Conservation (phyloP, 345 rosid genomes). For the Durio zibethinus region DNA sequence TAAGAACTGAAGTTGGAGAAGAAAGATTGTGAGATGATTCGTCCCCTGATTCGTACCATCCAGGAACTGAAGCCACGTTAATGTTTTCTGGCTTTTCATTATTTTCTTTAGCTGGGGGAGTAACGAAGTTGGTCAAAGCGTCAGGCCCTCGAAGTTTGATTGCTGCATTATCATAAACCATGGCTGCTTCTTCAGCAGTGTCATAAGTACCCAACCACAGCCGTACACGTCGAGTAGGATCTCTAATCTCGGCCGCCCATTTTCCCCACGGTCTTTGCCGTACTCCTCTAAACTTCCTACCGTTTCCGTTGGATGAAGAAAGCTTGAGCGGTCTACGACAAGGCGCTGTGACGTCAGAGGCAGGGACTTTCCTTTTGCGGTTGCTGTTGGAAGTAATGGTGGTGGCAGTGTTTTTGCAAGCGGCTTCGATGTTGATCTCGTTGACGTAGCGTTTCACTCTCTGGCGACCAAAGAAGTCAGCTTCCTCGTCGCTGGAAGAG, state of each 20-base stretch:
- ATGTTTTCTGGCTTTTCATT: constrained; percentile 18
- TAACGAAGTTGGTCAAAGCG: constrained; percentile 72
- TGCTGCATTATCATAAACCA: constrained; percentile 89
- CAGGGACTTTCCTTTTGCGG: constrained; percentile 33
- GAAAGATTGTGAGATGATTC: constrained; percentile 46
- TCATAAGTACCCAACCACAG: constrained; percentile 87
- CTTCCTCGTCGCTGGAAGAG: constrained; percentile 81
- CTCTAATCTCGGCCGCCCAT: constrained; percentile 99
- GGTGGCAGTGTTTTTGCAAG: constrained; percentile 18
- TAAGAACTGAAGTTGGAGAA: constrained; percentile 86
- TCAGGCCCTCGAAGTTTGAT: constrained; percentile 84
- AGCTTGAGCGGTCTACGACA: constrained; percentile 28
- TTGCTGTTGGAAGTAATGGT: not conserved
- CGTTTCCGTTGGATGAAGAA: not conserved
- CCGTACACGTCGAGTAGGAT: constrained; percentile 79
- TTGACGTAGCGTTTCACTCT: constrained; percentile 66
- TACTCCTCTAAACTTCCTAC: constrained; percentile 81
- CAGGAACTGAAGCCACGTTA: constrained; percentile 27
- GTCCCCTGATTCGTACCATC: constrained; percentile 65
- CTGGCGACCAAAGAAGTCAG: constrained; percentile 30
- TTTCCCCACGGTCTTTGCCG: constrained; percentile 97
- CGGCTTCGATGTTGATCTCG: constrained; percentile 63
- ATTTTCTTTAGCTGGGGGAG: constrained; percentile 31
- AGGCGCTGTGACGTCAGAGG: not conserved
- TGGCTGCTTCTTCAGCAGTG: constrained; percentile 95